Percentiles rank a stretch among this genome's conserved stretches.
Conservation (phyloP, 2,329 filamentous ascomycete species). For the Pseudopyricularia cyperi region DNA sequence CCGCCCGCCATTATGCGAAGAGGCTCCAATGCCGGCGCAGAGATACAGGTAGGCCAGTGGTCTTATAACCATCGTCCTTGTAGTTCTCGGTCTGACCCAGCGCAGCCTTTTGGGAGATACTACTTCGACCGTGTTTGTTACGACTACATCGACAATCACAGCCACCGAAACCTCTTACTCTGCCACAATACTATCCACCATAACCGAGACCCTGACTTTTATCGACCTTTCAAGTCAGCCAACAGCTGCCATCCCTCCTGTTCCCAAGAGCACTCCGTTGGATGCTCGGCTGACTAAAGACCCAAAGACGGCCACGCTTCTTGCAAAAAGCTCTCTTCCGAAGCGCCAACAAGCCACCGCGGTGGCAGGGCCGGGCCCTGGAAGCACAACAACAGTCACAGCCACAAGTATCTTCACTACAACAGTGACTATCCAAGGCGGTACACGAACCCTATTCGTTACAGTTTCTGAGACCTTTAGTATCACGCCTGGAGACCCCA, state of each 20-base stretch:
- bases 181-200: constrained; percentile 8
- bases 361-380: background rate
- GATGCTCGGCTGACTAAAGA: background rate
- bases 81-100: background rate
- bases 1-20: background rate
- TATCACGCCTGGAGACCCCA: constrained; percentile 5
- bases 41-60: background rate
- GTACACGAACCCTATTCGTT: constrained; percentile 7
- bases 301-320: background rate
- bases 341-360: background rate
- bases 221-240: constrained; percentile 11
- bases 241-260: constrained; percentile 7
- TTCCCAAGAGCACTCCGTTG: constrained; percentile 8
- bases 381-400: constrained; percentile 4
- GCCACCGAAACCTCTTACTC: constrained; percentile 8
- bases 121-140: constrained; percentile 7
- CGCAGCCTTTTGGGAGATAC: background rate
- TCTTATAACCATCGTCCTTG: background rate
- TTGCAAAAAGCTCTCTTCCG: background rate
- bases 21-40: background rate
- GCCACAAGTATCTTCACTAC: constrained; percentile 6
- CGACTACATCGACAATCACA: constrained; percentile 9
- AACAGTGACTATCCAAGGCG: constrained; percentile 7
- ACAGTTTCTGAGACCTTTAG: constrained; percentile 10
- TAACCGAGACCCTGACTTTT: constrained; percentile 12